Conservation (phyloP, 352 stramenopile species). For the Plasmopara muralis region DNA sequence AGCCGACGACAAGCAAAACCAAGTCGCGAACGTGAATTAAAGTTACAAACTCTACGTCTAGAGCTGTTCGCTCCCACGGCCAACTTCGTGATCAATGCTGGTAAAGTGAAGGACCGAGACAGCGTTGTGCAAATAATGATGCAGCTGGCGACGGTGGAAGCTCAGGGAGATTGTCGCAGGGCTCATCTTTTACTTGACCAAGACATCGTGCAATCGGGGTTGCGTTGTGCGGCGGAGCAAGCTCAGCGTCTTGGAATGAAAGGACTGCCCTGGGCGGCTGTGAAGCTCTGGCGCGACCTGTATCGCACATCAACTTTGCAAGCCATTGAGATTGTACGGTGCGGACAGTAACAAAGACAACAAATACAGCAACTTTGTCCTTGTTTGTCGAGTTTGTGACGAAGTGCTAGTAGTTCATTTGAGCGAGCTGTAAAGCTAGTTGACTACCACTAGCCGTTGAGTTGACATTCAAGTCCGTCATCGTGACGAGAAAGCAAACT, state of each 20-base stretch:
- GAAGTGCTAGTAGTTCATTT: too few species aligned
- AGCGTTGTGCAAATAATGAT: conserved; percentile 20
- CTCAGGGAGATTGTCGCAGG: conserved; percentile 37
- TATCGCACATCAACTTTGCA: conserved; percentile 44
- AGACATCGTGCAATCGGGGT: conserved; percentile 20
- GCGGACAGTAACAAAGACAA: too few species aligned
- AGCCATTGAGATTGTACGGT: conserved; percentile 4
- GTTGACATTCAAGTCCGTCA: too few species aligned
- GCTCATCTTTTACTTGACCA: conserved; percentile 35
- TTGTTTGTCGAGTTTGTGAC: too few species aligned
- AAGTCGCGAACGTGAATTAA: conserved; percentile 28
- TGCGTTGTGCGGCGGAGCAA: conserved; percentile 39
- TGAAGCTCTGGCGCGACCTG: conserved; percentile 55
- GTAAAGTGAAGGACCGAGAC: conserved; percentile 10
- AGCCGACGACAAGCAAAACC: conserved; percentile 14
- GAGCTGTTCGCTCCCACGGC: conserved; percentile 36
- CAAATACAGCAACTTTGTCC: too few species aligned
- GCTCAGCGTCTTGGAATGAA: conserved; percentile 30
- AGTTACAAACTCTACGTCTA: conserved; percentile 31
- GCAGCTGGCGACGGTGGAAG: conserved; percentile 45
- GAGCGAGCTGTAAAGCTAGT: too few species aligned
- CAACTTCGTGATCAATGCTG: conserved; percentile 1
- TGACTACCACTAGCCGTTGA: too few species aligned
- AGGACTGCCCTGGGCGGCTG: conserved; percentile 32
- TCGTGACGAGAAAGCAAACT: too few species aligned